Percentiles rank a stretch among this genome's conserved stretches.
Evolutionary conservation across 2,329 filamentous ascomycete genomes (phyloP).

Genomic region (Akanthomyces uredinophilus): DNA sequence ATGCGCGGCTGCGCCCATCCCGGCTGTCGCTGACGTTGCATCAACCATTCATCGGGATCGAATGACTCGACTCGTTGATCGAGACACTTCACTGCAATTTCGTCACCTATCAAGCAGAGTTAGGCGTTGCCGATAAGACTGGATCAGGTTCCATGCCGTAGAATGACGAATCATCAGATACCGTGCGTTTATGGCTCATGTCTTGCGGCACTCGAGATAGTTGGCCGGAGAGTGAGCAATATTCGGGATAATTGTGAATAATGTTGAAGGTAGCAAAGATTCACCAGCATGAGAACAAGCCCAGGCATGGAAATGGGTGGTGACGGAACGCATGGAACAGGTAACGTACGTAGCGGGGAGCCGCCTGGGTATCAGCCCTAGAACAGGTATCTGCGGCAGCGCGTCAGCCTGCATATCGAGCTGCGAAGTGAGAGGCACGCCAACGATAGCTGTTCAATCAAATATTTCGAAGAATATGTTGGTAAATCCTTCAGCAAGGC

Average conservation of each 20-base stretch:
- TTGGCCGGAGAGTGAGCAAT: not conserved
- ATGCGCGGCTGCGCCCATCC: conserved; percentile 23
- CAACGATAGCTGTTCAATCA: not conserved
- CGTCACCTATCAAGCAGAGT: conserved; percentile 43
- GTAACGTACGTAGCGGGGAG: not conserved
- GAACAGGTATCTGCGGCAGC: not conserved
- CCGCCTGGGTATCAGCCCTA: not conserved
- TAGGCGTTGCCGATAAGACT: not conserved
- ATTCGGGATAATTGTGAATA: not conserved
- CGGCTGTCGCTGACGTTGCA: conserved; percentile 23
- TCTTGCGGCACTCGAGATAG: not conserved
- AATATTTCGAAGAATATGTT: not conserved
- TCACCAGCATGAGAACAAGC: not conserved
- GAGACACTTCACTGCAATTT: conserved; percentile 42
- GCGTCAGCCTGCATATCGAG: not conserved
- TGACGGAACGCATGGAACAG: not conserved
- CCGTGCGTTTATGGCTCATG: not conserved
- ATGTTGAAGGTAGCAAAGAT: not conserved
- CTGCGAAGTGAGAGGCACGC: not conserved
- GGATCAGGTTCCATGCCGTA: not conserved
- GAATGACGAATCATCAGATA: conserved; percentile 8
- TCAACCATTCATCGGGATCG: conserved; percentile 42
- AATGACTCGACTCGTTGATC: conserved; percentile 47
- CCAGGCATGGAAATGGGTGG: not conserved
- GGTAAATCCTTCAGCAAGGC: too few species aligned